Evolutionary conservation across 1,284 basidiomycete species (phyloP).

Genomic region (Rhodotorula sp.): DNA sequence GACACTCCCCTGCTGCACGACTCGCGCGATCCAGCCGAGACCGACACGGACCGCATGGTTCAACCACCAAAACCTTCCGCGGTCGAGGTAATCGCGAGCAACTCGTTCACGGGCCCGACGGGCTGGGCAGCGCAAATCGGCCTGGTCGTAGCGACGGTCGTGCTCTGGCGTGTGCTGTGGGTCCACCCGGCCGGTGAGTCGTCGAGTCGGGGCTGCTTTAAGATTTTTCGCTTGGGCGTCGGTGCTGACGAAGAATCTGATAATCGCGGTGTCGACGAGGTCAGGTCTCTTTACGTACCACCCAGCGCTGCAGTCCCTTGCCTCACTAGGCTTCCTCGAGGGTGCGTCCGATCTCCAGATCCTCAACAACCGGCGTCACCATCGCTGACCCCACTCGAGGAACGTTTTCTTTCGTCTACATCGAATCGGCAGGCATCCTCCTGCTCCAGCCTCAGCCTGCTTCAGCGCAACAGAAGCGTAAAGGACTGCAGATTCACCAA

Average conservation of each 20-base stretch:
- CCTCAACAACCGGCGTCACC: not conserved
- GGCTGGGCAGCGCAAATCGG: slow-evolving; percentile 9
- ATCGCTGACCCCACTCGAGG: not conserved
- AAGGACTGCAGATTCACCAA: slow-evolving; percentile 39
- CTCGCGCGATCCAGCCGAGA: not conserved
- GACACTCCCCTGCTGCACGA: slow-evolving; percentile 1
- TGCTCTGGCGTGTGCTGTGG: slow-evolving; percentile 12
- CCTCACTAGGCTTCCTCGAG: slow-evolving; percentile 39
- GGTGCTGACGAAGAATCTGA: not conserved
- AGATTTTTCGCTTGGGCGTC: too few species aligned
- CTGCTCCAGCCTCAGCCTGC: slow-evolving; percentile 39
- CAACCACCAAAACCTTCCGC: not conserved
- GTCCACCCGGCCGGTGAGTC: slow-evolving; percentile 20
- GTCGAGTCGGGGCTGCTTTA: too few species aligned
- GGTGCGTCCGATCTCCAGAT: slow-evolving; percentile 9
- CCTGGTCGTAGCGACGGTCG: slow-evolving; percentile 2
- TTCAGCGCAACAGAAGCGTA: slow-evolving; percentile 29
- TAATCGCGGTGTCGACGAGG: not conserved
- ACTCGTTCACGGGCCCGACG: not conserved
- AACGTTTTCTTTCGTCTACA: too few species aligned
- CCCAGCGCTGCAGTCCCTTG: slow-evolving; percentile 37
- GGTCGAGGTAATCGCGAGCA: not conserved
- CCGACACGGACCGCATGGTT: not conserved
- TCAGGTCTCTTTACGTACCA: slow-evolving; percentile 43
- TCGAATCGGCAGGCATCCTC: slow-evolving; percentile 33